Conservation (phyloP, 106 monocot species). For the Dendrobium chrysotoxum region DNA sequence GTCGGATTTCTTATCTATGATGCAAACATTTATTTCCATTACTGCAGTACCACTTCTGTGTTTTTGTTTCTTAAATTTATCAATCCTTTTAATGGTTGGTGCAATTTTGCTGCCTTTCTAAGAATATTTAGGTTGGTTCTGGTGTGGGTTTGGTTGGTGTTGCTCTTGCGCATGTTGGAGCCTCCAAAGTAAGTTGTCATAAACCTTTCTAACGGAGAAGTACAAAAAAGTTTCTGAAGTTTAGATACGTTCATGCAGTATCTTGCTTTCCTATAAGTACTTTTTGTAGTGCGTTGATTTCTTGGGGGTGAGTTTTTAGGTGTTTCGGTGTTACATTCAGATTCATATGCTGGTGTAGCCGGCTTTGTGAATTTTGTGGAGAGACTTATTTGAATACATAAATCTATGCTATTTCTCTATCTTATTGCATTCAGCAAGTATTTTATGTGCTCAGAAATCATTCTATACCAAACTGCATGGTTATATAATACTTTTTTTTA, state of each 20-base stretch:
- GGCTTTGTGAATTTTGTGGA: background rate
- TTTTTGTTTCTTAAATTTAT: background rate
- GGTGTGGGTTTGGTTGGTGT: conserved; percentile 74
- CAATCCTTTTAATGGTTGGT: background rate
- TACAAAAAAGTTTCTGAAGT: background rate
- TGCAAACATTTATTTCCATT: background rate
- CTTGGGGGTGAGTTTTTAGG: background rate
- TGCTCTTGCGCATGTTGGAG: conserved; percentile 42
- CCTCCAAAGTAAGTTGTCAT: conserved; percentile 44
- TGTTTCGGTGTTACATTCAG: background rate
- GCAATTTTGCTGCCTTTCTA: background rate
- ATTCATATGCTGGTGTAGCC: background rate
- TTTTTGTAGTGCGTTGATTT: background rate
- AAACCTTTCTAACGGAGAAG: background rate
- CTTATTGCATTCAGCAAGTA: background rate
- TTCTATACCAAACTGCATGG: background rate
- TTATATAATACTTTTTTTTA: background rate
- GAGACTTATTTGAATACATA: background rate
- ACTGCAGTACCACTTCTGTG: background rate
- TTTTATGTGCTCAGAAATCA: background rate
- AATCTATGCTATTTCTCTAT: background rate
- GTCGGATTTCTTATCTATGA: background rate
- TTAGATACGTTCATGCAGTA: background rate
- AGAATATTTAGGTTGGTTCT: conserved; percentile 53
- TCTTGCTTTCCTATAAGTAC: background rate